These are phyloP conservation scores for Gonium pectorale DNA, from an alignment of 139 green algal genomes.

Conservation along the genomic window DNA sequence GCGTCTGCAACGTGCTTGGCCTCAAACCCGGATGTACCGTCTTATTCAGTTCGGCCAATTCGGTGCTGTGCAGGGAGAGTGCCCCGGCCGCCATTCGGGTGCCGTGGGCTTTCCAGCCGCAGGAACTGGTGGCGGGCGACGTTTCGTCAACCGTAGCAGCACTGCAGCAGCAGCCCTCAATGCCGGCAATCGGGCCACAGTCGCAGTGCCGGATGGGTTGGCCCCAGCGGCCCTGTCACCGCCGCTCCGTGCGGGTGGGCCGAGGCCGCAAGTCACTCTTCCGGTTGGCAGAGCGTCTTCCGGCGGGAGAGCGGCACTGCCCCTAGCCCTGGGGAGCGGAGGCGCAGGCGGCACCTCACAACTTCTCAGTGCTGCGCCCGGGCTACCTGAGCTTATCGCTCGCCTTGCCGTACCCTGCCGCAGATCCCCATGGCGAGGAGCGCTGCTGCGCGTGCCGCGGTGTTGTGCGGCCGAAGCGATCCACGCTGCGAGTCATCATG, in stretches of 20 bases:
- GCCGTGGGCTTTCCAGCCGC: too few species aligned
- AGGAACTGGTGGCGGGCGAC: too few species aligned
- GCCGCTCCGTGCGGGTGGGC: neutral
- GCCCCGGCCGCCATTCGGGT: too few species aligned
- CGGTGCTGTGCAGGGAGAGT: too few species aligned
- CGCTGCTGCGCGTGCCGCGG: neutral
- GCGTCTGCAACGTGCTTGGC: too few species aligned
- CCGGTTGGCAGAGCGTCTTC: neutral
- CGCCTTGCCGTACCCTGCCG: neutral
- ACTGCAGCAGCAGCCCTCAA: too few species aligned
- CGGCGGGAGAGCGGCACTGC: neutral
- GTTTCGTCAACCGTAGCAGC: too few species aligned
- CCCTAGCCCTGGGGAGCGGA: neutral
- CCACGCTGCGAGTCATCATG: neutral
- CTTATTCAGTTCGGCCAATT: too few species aligned
- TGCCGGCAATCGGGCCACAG: neutral
- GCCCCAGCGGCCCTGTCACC: neutral
- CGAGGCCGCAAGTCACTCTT: neutral
- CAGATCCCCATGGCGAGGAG: neutral
- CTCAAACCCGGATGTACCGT: too few species aligned
- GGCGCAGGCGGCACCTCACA: neutral
- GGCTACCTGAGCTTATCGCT: neutral
- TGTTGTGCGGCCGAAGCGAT: too few species aligned
- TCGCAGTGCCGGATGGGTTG: neutral
- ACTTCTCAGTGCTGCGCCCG: neutral